Evolutionary conservation across 306 rosid species (phyloP).

Genomic region (Morella rubra): DNA sequence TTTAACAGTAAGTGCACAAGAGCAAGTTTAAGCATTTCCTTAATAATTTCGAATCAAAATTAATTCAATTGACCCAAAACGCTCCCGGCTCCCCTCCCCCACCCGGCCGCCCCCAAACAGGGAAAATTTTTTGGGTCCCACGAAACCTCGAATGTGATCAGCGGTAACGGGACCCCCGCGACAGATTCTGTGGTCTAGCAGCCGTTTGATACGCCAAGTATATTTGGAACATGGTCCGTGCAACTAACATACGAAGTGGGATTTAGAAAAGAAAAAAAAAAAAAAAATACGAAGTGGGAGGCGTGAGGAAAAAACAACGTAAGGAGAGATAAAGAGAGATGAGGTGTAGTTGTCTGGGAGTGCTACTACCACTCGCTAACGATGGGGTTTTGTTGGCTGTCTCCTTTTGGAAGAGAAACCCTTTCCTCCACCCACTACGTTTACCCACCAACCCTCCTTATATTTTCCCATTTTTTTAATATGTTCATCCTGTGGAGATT

Average conservation of each 20-base stretch:
- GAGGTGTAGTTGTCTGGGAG: conserved; percentile 23
- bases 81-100: too few species aligned
- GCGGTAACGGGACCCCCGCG: too few species aligned
- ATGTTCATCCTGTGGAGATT: not conserved
- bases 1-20: too few species aligned
- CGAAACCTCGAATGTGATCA: too few species aligned
- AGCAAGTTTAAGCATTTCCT: too few species aligned
- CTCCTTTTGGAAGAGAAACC: conserved; percentile 19
- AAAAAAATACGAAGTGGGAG: too few species aligned
- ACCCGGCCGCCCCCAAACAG: too few species aligned
- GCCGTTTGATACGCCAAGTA: not conserved
- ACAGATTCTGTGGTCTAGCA: too few species aligned
- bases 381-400: conserved; percentile 56
- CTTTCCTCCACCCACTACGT: conserved; percentile 34
- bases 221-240: conserved; percentile 1
- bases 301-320: not conserved
- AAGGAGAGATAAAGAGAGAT: not conserved
- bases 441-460: conserved; percentile 34
- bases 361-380: conserved; percentile 54
- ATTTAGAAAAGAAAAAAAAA: too few species aligned
- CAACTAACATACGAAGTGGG: not conserved
- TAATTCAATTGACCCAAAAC: too few species aligned
- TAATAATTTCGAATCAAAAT: too few species aligned
- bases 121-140: too few species aligned
- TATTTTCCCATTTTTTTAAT: not conserved